Evolutionary conservation across 176 grass and related monocot genomes (phyloP).

Genomic region (Olyra latifolia): DNA sequence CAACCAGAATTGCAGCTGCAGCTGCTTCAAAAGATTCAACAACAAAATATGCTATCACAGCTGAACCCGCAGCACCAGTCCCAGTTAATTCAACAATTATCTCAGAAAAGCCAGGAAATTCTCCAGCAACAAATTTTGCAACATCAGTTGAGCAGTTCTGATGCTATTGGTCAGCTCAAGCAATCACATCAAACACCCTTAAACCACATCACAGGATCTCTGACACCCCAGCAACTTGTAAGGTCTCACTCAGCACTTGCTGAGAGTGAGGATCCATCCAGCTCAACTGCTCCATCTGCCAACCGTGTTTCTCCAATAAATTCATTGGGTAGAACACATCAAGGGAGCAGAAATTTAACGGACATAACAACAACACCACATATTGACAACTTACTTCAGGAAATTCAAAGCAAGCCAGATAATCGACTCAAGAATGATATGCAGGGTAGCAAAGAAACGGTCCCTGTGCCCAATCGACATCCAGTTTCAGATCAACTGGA

Average conservation of each 20-base stretch:
- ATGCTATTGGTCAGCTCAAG: conserved; percentile 49
- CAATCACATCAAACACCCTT: conserved; percentile 55
- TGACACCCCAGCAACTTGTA: conserved; percentile 59
- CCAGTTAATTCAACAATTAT: conserved; percentile 67
- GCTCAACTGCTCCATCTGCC: conserved; percentile 53
- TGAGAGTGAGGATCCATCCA: conserved; percentile 61
- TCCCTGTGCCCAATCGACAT: conserved; percentile 52
- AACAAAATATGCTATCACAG: conserved; percentile 90
- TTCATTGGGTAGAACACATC: conserved; percentile 53
- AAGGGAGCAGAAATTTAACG: conserved; percentile 62
- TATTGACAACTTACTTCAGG: conserved; percentile 83
- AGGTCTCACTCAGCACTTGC: conserved; percentile 60
- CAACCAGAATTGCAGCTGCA: conserved; percentile 86
- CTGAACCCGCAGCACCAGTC: conserved; percentile 69
- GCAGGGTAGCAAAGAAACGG: conserved; percentile 45
- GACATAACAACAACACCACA: conserved; percentile 49
- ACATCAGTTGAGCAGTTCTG: conserved; percentile 46
- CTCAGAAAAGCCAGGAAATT: conserved; percentile 78
- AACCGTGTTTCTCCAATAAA: conserved; percentile 63
- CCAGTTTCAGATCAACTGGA: conserved; percentile 79
- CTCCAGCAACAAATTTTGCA: conserved; percentile 71
- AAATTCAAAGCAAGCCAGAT: conserved; percentile 82
- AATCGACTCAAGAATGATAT: conserved; percentile 64
- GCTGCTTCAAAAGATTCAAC: conserved; percentile 94
- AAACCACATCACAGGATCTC: conserved; percentile 42